Base-by-base conservation (phyloP, 1,284 basidiomycete species). In the Mycena citricolor region DNA sequence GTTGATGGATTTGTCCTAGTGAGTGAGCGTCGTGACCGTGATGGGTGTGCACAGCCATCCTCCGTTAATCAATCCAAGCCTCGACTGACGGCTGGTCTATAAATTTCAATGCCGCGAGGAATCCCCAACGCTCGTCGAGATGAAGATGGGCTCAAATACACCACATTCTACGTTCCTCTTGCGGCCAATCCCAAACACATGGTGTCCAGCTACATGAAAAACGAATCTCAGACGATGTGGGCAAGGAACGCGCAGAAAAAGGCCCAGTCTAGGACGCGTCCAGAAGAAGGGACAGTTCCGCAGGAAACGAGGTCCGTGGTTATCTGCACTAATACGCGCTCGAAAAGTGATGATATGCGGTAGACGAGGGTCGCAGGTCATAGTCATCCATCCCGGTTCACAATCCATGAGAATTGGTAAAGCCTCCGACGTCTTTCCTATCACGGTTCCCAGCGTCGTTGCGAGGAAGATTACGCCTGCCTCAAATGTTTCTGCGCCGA, bases 331-430 rank as follows among this genome's bases (percentile, higher is more conserved):
- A n/a, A n/a, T n/a, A 2, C 10, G 26, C n/a, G 5, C 10, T 8
- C 26, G 22, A 4, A 8, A 12, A 12, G 24, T 45, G 23, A 45
- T n/a, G 14, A 26, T 5, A 3, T 44, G 49, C 39, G n/a, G n/a
- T 39, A 54, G 84, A 58, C 79, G 85, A 35, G 86, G 86, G 28
- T 82, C 83, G 2, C 81, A 86, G 46, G 79, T 86, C 36, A 68
- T 99, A 45, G 86, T 99, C 28, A 89, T 99, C 44, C 97, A 99
- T 59, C 93, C 91, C 2, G 97, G 97, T 19, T 94, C 94, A 2
- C 78, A 90, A 21, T 86, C 74, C 58, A 69, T 97, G 25, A 83
- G 93, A 21, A 82, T 99, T 35, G 97, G 97, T 20, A 80, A 82
- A 57, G 93, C 94, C 0, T 89, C 85, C n/a, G 94, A 97, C 59